Evolutionary conservation across 306 rosid species (phyloP), one percentile per base, ranked within the genome.

Genomic region (Comarum palustre): DNA sequence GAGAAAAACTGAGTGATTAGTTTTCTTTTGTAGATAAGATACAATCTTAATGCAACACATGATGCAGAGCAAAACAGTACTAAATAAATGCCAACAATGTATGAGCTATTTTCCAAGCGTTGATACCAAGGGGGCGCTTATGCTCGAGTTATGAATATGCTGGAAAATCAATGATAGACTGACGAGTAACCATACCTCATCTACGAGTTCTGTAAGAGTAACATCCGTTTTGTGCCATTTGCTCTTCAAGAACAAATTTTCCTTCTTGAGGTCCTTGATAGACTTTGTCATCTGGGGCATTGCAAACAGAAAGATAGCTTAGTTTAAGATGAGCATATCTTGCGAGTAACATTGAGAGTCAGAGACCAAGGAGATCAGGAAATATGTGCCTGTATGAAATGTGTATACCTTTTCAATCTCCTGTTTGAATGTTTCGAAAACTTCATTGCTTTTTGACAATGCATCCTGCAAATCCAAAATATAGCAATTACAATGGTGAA

Each of bases 241-340:
- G 83, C 92, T 89, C 91, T 84, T 93, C 96, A 93, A 78, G 84
- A 90, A 91, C 48, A 83, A 80, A 76, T 93, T 93, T 84, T 93
- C 98, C 89, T 91, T 91, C 87, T 86, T 88, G 78, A 91, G 96
- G 77, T 93, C 97, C 90, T 91, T 93, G 86, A 82, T 89, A 74
- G 96, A 93, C 82, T 91, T 93, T 5, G 97, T 82, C 98, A 86
- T 93, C 98, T 93, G 82, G 42, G 58, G 58, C 79, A 74, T 84
- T 74, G 14, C 45, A 78, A 77, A 74, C 4, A 80, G 31, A 68
- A 73, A 68, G 27, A 16, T 11, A 22, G 27, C 43, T 48, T 15
- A 60, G 51, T 73, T 71, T 41, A 24, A 85, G 63, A 46, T 36
- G 0, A 85, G 59, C 36, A 75, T 32, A 29, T 69, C 64, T 66